phyloP scores from a whole-genome alignment of 768 basidiomycete genomes.

The Dentipellis fragilis region DNA sequence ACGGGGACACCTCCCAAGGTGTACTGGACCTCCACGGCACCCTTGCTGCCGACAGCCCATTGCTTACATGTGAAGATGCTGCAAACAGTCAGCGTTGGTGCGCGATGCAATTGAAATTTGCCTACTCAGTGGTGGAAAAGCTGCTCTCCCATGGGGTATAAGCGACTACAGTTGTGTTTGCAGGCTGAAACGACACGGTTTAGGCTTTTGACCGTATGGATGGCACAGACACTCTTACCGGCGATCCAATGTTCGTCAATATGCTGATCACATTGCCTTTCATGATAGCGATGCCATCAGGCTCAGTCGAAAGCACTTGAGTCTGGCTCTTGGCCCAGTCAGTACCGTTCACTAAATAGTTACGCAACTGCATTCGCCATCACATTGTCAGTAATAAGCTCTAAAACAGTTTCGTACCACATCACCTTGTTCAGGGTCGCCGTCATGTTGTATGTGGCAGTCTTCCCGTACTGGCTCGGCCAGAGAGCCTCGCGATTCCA shows the following conservation, averaged over 20 bases:
- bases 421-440: conserved; percentile 48
- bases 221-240: conserved; percentile 30
- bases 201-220: conserved; percentile 29
- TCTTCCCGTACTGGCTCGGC: conserved; percentile 55
- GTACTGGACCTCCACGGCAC: conserved; percentile 54
- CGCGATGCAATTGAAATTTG: conserved; percentile 2
- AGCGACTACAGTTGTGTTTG: conserved; percentile 45
- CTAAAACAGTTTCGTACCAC: neutral
- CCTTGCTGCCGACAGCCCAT: conserved; percentile 58
- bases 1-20: conserved; percentile 50
- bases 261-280: conserved; percentile 56
- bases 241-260: conserved; percentile 65
- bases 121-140: conserved; percentile 49
- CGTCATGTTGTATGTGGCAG: conserved; percentile 47
- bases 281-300: conserved; percentile 48
- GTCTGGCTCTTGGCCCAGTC: conserved; percentile 43
- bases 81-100: neutral
- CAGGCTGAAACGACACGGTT: conserved; percentile 5
- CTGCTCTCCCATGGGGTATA: conserved; percentile 40
- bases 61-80: conserved; percentile 59
- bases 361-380: conserved; percentile 39
- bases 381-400: neutral
- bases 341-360: conserved; percentile 43
- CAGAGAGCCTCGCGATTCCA: conserved; percentile 71
- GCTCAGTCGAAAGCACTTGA: conserved; percentile 39